Evolutionary conservation across 2,329 filamentous ascomycete species (phyloP).

Genomic region (Dryadomyces sulphureus): DNA sequence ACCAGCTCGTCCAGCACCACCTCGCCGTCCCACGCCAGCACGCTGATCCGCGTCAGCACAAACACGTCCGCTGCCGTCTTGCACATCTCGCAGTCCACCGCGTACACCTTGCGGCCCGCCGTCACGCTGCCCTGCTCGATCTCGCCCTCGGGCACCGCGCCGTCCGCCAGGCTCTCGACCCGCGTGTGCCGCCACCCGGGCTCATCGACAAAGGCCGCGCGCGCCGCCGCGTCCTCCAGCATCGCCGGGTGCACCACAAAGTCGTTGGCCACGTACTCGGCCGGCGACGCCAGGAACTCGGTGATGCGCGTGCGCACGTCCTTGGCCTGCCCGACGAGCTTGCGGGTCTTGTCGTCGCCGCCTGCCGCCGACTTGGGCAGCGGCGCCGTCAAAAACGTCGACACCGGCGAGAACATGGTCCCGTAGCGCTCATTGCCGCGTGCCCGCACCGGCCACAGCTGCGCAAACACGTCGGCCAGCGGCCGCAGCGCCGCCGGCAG

Average conservation of each 20-base stretch:
- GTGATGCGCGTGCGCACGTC: slow-evolving; percentile 72
- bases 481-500: slow-evolving; percentile 43
- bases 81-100: slow-evolving; percentile 96
- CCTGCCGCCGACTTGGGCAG: slow-evolving; percentile 50
- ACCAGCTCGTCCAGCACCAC: slow-evolving; percentile 81
- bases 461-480: slow-evolving; percentile 69
- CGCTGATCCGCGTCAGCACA: slow-evolving; percentile 76
- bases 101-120: slow-evolving; percentile 62
- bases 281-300: slow-evolving; percentile 54
- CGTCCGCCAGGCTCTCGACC: slow-evolving; percentile 52
- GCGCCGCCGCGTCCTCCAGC: slow-evolving; percentile 40
- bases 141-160: slow-evolving; percentile 49
- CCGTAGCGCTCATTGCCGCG: slow-evolving; percentile 68
- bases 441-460: slow-evolving; percentile 79
- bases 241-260: slow-evolving; percentile 73
- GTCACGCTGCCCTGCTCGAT: slow-evolving; percentile 73
- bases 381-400: slow-evolving; percentile 67
- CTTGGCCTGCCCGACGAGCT: slow-evolving; percentile 30
- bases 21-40: slow-evolving; percentile 74
- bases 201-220: slow-evolving; percentile 35
- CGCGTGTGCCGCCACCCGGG: slow-evolving; percentile 74
- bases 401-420: slow-evolving; percentile 74
- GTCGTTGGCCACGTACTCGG: slow-evolving; percentile 69
- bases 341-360: slow-evolving; percentile 43
- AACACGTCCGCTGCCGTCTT: slow-evolving; percentile 66